Evolutionary conservation across 345 rosid species (phyloP).

Genomic region (Eucalyptus fibrosa): DNA sequence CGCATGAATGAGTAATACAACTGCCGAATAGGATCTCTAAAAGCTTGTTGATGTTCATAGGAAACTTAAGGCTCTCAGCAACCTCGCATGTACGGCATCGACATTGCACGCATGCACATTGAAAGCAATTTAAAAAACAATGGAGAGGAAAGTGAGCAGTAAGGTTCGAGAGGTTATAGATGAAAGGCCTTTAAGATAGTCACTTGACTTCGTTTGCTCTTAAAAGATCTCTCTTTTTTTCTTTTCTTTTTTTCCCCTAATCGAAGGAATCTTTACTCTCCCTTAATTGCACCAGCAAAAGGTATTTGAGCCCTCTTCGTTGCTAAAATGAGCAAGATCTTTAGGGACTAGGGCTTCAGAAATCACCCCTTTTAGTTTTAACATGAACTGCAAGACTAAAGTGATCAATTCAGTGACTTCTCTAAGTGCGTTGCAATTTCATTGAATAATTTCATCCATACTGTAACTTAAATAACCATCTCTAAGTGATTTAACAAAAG

Average conservation of each 20-base stretch:
- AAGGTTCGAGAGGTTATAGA: not conserved
- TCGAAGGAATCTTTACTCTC: not conserved
- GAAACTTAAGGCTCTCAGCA: not conserved
- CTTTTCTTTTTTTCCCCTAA: fast-evolving
- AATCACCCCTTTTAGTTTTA: not conserved
- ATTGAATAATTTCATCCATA: no score
- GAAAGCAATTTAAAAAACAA: no score
- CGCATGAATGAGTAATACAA: no score
- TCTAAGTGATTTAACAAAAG: no score
- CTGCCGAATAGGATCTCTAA: fast-evolving
- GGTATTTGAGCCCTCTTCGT: fast-evolving
- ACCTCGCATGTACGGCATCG: fast-evolving
- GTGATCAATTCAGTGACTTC: no score
- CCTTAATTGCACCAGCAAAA: not conserved
- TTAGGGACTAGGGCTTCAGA: fast-evolving
- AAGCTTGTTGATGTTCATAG: no score
- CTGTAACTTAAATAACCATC: fast-evolving
- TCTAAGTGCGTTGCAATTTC: fast-evolving
- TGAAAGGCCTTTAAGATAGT: no score
- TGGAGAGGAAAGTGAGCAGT: not conserved
- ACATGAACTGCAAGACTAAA: not conserved
- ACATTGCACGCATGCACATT: not conserved
- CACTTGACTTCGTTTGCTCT: not conserved
- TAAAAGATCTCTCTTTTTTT: not conserved
- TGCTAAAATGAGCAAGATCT: fast-evolving